Evolutionary conservation across 192 early-diverging fungal species (phyloP), one percentile per base, ranked within the genome.

Genomic region (Linderina pennispora): DNA sequence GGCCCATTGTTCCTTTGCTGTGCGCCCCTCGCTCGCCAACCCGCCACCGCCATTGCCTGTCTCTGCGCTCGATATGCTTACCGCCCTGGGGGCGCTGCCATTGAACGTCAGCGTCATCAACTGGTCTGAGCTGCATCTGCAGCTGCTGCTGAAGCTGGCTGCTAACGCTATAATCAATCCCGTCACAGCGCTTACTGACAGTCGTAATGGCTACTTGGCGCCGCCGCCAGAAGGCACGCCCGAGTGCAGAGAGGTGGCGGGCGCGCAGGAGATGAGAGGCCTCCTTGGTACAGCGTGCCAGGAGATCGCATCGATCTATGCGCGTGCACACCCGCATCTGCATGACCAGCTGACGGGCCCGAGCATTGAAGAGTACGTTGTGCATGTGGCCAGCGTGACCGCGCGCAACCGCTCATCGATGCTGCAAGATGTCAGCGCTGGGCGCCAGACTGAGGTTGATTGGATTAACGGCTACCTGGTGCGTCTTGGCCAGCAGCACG

Each of bases 91-190:
- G 34, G 32, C 46, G 16, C 35, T 75, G 33, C 23, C 55, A 3
- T 15, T 79, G 34, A 36, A 67, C 34, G 26, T 45, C 36, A 23
- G 58, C 43, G 46, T 73, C 46, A 52, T 37, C 20, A 33, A 38
- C 63, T 77, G 73, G 54, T 41, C 58, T 0, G 64, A 73, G 15
- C 58, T 84, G 24, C 62, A 79, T 22, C 46, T 50, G 14, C 48
- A 55, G 48, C 39, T 81, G 14, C 42, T 80, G 33, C 38, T 74
- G 6, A 84, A 87, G 62, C 65, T 82, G 10, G 79, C 78, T 11
- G 76, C 83, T 45, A 87, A 87, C 49, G 63, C 77, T 0, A 71
- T 73, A 15, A 77, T 87, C 41, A 85, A 85, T 31, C 85, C 85
- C 2, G 48, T 83, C 8, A 78, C 83, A 1, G 78, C 83, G 8